A percentile compares a stretch with the other conserved stretches of the same genome.
Conservation (phyloP, 148 eudicot species). For the Chenopodium berlandieri region DNA sequence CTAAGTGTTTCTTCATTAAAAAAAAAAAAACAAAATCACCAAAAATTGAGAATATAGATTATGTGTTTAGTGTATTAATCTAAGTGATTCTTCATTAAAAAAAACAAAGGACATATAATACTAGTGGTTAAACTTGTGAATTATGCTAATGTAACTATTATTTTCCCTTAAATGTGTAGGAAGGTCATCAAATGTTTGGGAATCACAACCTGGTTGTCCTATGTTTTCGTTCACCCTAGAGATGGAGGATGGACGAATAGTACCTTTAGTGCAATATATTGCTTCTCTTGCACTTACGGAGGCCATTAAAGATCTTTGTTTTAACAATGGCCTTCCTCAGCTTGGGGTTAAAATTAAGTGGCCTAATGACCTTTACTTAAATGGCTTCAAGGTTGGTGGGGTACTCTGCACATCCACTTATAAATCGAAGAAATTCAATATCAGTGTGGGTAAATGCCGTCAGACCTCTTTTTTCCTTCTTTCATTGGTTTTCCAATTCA, state of each 20-base stretch:
- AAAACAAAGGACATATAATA: no score
- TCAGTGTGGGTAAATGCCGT: conserved; percentile 74
- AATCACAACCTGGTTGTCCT: conserved; percentile 81
- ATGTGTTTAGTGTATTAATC: no score
- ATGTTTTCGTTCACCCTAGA: conserved; percentile 74
- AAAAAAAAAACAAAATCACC: no score
- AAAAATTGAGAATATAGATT: no score
- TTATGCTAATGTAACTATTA: background rate
- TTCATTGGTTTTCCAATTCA: background rate
- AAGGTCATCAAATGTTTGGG: conserved; percentile 82
- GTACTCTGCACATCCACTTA: conserved; percentile 91
- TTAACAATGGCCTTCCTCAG: conserved; percentile 51
- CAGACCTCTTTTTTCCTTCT: background rate
- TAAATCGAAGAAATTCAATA: conserved; percentile 73
- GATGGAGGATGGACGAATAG: conserved; percentile 84
- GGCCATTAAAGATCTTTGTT: conserved; percentile 67
- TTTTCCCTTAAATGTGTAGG: conserved; percentile 41
- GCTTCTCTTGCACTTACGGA: conserved; percentile 88
- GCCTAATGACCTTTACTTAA: conserved; percentile 91
- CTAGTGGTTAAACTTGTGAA: no score
- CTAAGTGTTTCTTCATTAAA: no score
- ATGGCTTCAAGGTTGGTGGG: conserved; percentile 95
- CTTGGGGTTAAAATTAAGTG: conserved; percentile 88
- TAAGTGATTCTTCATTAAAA: no score
- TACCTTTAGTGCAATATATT: conserved; percentile 82